Evolutionary conservation across 192 early-diverging fungal genomes (phyloP), one percentile per base, ranked within the genome.

Genomic region (Rhizophagus sp.): DNA sequence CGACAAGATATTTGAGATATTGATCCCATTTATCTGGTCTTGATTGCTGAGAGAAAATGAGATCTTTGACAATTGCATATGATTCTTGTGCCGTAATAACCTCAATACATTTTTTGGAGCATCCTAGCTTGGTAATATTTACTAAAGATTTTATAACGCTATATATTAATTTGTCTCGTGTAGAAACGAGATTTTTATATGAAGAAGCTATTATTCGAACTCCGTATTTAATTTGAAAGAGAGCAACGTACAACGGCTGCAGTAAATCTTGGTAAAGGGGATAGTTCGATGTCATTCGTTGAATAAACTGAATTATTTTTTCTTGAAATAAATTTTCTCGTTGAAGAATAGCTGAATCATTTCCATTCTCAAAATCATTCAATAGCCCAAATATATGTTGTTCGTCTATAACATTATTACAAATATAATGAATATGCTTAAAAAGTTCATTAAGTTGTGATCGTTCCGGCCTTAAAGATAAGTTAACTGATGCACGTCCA

Each of bases 141-240:
- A 50, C 83, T 78, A 77, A 39, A 77, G 63, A 41, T 63, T 65
- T 77, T 19, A 77, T 6, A 11, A 75, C 34, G 6, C 15, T 49
- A 66, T 66, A 77, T 34, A 63, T 25, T 66, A 41, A 19, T 41
- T 44, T 33, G 0, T 65, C 41, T 9, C 17, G 25, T 52, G 52
- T 7, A 13, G 24, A n/a, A 17, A 39, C 65, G 12, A 77, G 39
- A 8, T 22, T 17, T 77, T 66, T 79, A n/a, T 34, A 67, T 1
- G 81, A 57, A 15, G 85, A 80, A 10, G 88, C 80, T 41, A 92
- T 75, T 62, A 93, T 65, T 17, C 91, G 81, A n/a, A 96, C 61
- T 49, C 94, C 95, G 79, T 89, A 92, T 82, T 94, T 92, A 78
- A 96, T 80, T 76, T 94, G 91, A 78, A 92, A 89, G 2, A 96